Evolutionary conservation across 2,329 filamentous ascomycete genomes (phyloP), one percentile per base, ranked within the genome.

Genomic region (Aureobasidium namibiae): DNA sequence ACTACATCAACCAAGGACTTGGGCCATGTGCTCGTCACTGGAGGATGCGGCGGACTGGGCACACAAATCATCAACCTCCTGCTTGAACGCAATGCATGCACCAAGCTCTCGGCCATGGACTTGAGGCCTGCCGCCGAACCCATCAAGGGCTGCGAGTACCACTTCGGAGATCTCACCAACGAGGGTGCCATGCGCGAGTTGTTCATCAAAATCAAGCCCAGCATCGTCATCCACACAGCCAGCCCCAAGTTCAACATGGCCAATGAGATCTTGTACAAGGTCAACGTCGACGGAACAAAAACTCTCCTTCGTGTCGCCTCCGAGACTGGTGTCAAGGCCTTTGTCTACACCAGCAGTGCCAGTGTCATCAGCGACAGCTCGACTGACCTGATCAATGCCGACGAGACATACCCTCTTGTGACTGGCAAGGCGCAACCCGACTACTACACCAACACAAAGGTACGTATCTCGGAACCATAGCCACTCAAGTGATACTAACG

Each of bases 291-390:
- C 18, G 80, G 79, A 4, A 81, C 78, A 18, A 74, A 76, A 66
- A 77, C 68, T 53, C 66, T 82, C 53, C 65, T 81, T 24, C 68
- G 75, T 61, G 77, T 72, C 14, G 74, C 78, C 33, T 73, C 76
- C 63, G 73, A 78, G 64, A 69, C 73, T 3, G 76, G 76, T 2
- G 77, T 79, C 42, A 80, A 78, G 68, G 78, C 76, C 2, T 80
- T 82, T 61, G 75, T 82, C 16, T 80, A 79, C 66, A 81, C 79
- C 18, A 79, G 76, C 65, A 77, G 73, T 24, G 76, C 78, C 6
- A 78, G 76, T 42, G 74, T 81, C 23, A 72, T 80, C 39, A 73
- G 77, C 54, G 75, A 78, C 63, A 73, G 70, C 10, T 63, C 69
- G 42, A 71, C 66, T 45, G 73, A 78, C 64, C 70, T 82, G 41